These are phyloP conservation scores for Geranium incanum DNA, from an alignment of 441 rosid species.

Conservation along the genomic window DNA sequence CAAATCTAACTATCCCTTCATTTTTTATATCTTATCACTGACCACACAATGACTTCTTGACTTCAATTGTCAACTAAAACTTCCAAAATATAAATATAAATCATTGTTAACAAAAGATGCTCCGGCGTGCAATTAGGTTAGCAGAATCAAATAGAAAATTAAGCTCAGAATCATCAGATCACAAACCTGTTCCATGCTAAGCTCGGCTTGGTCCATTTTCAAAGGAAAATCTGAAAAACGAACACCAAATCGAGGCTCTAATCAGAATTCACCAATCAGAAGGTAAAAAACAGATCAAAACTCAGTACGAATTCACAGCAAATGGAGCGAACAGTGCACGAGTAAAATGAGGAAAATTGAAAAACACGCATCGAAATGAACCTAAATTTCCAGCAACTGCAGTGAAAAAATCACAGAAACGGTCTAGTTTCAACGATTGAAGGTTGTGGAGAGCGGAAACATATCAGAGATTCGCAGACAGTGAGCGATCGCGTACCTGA, in stretches of 20 bases:
- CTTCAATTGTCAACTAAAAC: neutral
- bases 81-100: neutral
- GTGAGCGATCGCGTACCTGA: too few species aligned
- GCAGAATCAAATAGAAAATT: neutral
- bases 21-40: neutral
- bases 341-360: neutral
- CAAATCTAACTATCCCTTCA: neutral
- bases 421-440: neutral
- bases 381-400: neutral
- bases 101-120: neutral
- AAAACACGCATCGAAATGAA: neutral
- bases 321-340: neutral
- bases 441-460: neutral
- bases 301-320: neutral
- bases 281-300: neutral
- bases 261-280: neutral
- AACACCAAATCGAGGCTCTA: slow-evolving; percentile 22
- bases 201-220: slow-evolving; percentile 69
- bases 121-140: too few species aligned
- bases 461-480: too few species aligned
- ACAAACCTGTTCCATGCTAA: slow-evolving; percentile 65
- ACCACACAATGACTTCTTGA: neutral
- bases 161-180: slow-evolving; percentile 13
- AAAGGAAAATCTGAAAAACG: slow-evolving; percentile 24
- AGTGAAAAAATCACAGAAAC: neutral